Evolutionary conservation across 345 rosid species (phyloP).

Genomic region (Euclidium syriacum): DNA sequence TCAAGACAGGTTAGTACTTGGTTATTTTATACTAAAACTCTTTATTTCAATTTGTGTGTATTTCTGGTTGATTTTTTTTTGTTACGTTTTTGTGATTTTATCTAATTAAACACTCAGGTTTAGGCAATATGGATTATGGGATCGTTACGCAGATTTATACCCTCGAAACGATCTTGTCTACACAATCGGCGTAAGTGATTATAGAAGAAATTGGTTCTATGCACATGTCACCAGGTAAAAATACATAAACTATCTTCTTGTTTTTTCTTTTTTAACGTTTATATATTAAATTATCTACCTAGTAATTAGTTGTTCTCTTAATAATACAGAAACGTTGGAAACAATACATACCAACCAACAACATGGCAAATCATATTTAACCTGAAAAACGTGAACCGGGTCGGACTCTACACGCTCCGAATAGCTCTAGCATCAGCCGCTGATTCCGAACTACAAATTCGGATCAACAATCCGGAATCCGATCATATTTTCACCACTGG

Average conservation of each 20-base stretch:
- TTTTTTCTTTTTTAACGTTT: neutral
- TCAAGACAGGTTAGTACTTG: constrained; percentile 40
- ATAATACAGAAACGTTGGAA: constrained; percentile 40
- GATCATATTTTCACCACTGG: constrained; percentile 45
- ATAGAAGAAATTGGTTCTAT: constrained; percentile 66
- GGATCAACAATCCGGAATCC: constrained; percentile 36
- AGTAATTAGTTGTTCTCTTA: neutral
- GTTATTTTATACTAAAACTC: too few species aligned
- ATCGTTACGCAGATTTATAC: constrained; percentile 63
- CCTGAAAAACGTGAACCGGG: constrained; percentile 23
- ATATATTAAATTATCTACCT: neutral
- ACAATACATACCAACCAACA: constrained; percentile 37
- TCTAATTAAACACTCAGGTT: constrained; percentile 31
- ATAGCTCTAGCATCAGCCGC: constrained; percentile 70
- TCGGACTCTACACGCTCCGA: constrained; percentile 54
- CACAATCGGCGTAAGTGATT: constrained; percentile 45
- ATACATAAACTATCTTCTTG: neutral
- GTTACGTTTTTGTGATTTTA: too few species aligned
- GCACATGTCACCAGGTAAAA: constrained; percentile 80
- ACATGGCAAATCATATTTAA: constrained; percentile 72
- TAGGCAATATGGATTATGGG: constrained; percentile 87
- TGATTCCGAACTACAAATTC: constrained; percentile 57
- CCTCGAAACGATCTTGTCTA: constrained; percentile 51
- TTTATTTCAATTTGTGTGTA: too few species aligned
- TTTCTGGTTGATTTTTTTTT: too few species aligned